These are phyloP conservation scores for Asparagopsis taxiformis DNA, from an alignment of 31 red algal species.

Conservation along the genomic window DNA sequence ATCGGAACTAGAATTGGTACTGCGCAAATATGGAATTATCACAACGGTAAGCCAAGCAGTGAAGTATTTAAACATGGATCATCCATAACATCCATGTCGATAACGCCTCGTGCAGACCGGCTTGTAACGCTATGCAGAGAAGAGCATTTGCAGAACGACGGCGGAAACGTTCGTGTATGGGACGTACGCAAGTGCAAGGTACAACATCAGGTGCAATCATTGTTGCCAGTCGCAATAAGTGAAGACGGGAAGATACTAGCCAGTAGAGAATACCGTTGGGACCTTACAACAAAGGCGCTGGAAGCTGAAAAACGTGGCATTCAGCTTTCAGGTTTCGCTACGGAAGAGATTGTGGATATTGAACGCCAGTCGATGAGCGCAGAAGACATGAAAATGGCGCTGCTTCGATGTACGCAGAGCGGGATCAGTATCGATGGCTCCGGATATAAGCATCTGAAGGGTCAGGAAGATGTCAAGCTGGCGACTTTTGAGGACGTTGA, in stretches of 20 bases:
- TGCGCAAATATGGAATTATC: neutral
- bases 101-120: neutral
- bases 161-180: neutral
- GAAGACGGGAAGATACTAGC: neutral
- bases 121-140: neutral
- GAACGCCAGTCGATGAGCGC: neutral
- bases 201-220: neutral
- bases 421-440: neutral
- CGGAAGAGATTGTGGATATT: neutral
- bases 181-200: neutral
- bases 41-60: neutral
- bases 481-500: neutral
- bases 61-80: neutral
- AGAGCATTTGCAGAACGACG: neutral
- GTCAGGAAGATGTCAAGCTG: neutral
- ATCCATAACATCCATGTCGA: neutral
- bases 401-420: neutral
- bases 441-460: neutral
- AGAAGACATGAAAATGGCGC: neutral
- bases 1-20: neutral
- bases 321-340: neutral
- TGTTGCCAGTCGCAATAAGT: neutral
- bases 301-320: neutral
- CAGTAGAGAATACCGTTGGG: neutral
- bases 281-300: neutral